Percentiles rank a stretch among this genome's conserved stretches.
Conservation (phyloP, 2,329 filamentous ascomycete species). For the Diaporthe citriasiana region DNA sequence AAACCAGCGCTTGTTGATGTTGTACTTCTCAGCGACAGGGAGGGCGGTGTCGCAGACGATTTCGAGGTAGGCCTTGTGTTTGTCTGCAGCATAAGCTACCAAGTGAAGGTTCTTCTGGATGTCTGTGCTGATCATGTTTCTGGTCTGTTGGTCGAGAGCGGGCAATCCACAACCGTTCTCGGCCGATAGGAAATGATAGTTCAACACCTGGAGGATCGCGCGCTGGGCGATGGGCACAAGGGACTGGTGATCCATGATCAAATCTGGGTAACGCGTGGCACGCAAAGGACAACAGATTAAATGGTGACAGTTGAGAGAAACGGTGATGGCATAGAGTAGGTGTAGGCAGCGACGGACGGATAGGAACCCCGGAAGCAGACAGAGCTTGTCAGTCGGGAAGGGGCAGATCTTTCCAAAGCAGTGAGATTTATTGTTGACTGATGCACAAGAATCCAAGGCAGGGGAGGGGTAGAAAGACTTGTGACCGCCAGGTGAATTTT, state of each 20-base stretch:
- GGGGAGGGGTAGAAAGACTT: neutral
- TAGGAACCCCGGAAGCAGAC: neutral
- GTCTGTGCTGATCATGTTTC: neutral
- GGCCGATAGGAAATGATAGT: neutral
- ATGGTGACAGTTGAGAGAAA: neutral
- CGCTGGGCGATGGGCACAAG: neutral
- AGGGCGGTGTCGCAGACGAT: neutral
- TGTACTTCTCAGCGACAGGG: neutral
- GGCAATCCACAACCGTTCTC: neutral
- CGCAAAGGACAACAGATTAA: neutral
- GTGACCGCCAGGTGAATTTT: neutral
- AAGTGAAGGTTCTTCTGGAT: neutral
- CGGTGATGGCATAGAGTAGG: neutral
- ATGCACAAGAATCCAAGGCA: neutral
- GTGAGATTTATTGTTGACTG: neutral
- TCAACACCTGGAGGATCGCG: neutral
- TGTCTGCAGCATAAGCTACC: neutral
- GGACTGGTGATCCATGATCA: neutral
- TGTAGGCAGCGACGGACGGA: neutral
- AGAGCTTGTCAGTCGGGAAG: neutral
- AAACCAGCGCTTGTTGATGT: neutral
- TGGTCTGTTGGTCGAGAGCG: neutral
- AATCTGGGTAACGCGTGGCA: neutral
- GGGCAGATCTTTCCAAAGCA: neutral
- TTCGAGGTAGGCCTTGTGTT: neutral